phyloP scores from a whole-genome alignment of 345 rosid species.

The Dovyalis caffra region DNA sequence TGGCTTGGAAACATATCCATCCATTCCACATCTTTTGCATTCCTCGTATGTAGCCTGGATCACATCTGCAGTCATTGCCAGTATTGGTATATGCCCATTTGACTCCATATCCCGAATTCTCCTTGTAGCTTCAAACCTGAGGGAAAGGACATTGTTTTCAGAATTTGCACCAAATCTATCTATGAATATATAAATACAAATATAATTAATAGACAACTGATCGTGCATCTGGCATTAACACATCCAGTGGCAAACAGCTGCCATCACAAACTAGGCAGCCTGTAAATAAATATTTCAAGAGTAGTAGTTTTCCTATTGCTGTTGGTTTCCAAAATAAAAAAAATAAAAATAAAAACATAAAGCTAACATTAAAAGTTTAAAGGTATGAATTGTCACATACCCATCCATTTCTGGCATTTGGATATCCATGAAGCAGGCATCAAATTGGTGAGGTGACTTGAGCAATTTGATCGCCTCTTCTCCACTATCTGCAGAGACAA shows the following conservation, averaged over 20 bases:
- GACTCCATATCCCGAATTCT: conserved; percentile 63
- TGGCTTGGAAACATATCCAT: conserved; percentile 93
- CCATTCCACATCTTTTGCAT: conserved; percentile 68
- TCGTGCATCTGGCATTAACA: neutral
- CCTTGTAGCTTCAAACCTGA: conserved; percentile 78
- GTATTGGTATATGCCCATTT: conserved; percentile 60
- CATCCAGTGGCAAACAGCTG: neutral
- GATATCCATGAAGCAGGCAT: conserved; percentile 99
- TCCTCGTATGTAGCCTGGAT: conserved; percentile 82
- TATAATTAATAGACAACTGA: neutral
- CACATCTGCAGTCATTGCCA: conserved; percentile 98
- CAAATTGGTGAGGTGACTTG: conserved; percentile 71
- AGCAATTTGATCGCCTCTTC: conserved; percentile 59
- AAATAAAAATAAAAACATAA: too few species aligned
- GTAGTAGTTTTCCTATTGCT: neutral
- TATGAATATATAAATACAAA: neutral
- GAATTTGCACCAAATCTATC: neutral
- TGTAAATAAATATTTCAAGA: neutral
- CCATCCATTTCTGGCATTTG: conserved; percentile 99
- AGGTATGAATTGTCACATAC: conserved; percentile 38
- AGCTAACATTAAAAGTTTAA: neutral
- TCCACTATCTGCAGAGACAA: conserved; percentile 69
- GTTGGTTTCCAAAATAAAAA: neutral
- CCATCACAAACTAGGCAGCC: conserved; percentile 2
- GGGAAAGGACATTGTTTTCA: conserved; percentile 2